Conservation (phyloP, 192 early-diverging fungal genomes). For the Helicostylum pulchrum region DNA sequence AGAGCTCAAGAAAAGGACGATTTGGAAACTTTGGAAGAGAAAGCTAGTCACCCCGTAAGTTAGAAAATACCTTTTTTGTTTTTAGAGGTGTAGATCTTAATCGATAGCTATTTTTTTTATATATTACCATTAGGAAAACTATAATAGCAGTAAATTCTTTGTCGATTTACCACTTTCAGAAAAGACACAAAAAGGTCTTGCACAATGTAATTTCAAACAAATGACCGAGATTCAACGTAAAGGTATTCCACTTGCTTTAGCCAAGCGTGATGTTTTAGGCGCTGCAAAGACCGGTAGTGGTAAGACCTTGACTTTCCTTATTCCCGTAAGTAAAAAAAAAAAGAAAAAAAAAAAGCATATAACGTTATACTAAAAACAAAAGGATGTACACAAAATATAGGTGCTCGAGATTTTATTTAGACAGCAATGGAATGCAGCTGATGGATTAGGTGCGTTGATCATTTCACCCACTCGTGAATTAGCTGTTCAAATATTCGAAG, state of each 20-base stretch:
- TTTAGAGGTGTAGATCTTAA: neutral
- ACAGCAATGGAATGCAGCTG: constrained; percentile 74
- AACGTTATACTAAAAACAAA: neutral
- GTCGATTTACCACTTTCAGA: constrained; percentile 47
- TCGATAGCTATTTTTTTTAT: neutral
- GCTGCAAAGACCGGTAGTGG: constrained; percentile 87
- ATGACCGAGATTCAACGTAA: constrained; percentile 94
- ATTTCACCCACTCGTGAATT: constrained; percentile 84
- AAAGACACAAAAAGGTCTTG: constrained; percentile 68
- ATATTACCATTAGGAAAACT: constrained; percentile 26
- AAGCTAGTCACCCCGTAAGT: constrained; percentile 13
- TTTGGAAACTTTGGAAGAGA: constrained; percentile 13
- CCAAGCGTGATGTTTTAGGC: constrained; percentile 72
- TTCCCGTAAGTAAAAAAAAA: constrained; percentile 52
- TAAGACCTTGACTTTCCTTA: constrained; percentile 77
- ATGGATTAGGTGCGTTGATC: constrained; percentile 79
- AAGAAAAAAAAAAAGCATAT: neutral
- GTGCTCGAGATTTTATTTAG: constrained; percentile 83
- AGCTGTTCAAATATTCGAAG: constrained; percentile 92
- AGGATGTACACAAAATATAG: constrained; percentile 29
- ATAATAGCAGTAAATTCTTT: constrained; percentile 30
- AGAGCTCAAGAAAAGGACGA: constrained; percentile 10
- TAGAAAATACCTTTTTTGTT: neutral
- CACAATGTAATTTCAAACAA: constrained; percentile 80
- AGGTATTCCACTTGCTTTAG: constrained; percentile 66